phyloP scores from a whole-genome alignment of 768 basidiomycete species.

The Panaeolus cyanescens region DNA sequence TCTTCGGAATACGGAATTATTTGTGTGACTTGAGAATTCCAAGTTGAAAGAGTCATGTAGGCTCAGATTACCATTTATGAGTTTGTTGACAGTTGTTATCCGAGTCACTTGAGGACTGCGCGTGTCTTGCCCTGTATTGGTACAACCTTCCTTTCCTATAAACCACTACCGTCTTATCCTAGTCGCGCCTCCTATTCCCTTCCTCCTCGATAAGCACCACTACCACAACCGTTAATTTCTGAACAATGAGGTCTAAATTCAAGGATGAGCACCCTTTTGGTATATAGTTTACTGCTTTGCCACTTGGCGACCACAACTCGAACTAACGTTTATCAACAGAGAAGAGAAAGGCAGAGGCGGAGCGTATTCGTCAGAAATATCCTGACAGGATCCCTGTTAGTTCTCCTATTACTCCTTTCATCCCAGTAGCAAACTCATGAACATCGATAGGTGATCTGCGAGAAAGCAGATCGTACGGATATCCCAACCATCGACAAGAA shows the following conservation, averaged over 20 bases:
- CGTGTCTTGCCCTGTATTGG: slow-evolving; percentile 41
- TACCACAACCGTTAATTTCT: slow-evolving; percentile 13
- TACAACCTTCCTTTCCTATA: slow-evolving; percentile 17
- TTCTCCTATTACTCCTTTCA: slow-evolving; percentile 18
- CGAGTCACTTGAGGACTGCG: slow-evolving; percentile 36
- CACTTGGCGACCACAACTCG: slow-evolving; percentile 27
- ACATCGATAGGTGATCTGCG: slow-evolving; percentile 88
- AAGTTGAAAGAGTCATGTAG: slow-evolving; percentile 13
- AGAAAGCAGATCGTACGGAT: slow-evolving; percentile 98
- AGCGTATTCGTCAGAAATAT: slow-evolving; percentile 98
- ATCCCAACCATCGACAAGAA: slow-evolving; percentile 99
- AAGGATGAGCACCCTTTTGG: slow-evolving; percentile 99
- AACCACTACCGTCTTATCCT: slow-evolving; percentile 22
- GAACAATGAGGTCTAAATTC: slow-evolving; percentile 88
- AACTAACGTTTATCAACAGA: slow-evolving; percentile 52
- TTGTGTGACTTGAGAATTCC: neutral
- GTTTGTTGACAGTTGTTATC: slow-evolving; percentile 42
- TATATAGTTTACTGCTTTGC: slow-evolving; percentile 36
- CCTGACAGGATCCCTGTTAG: slow-evolving; percentile 96
- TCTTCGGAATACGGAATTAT: neutral
- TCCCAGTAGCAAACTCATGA: slow-evolving; percentile 6
- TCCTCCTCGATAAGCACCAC: slow-evolving; percentile 13
- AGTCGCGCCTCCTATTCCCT: slow-evolving; percentile 8
- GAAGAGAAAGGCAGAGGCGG: slow-evolving; percentile 99
- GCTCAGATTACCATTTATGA: slow-evolving; percentile 4